Conservation (phyloP, 768 basidiomycete genomes). For the Leccinum disarticulatum region DNA sequence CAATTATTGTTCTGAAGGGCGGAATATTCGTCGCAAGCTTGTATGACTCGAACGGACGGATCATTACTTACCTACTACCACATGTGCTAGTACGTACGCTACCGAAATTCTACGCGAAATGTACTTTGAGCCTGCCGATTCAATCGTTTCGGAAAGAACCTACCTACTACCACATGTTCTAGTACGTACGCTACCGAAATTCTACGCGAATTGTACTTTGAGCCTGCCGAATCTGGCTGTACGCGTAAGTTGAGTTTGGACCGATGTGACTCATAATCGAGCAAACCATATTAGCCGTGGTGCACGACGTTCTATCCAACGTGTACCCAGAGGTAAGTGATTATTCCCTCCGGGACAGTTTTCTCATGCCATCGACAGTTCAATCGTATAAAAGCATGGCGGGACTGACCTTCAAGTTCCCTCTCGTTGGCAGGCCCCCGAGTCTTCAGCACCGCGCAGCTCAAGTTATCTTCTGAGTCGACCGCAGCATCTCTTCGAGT, state of each 20-base stretch:
- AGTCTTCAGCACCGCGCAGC: too few species aligned
- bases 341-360: background rate
- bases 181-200: too few species aligned
- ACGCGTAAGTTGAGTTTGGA: background rate
- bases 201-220: too few species aligned
- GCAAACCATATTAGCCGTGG: background rate
- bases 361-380: background rate
- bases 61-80: too few species aligned
- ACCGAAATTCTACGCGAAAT: background rate
- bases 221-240: too few species aligned
- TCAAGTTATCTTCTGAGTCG: too few species aligned
- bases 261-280: too few species aligned
- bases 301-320: background rate
- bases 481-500: too few species aligned
- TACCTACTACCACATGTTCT: too few species aligned
- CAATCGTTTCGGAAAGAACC: too few species aligned
- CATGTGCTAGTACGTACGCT: too few species aligned
- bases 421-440: background rate
- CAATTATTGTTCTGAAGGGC: background rate
- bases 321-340: background rate
- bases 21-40: background rate
- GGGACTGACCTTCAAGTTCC: background rate
- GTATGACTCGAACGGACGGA: background rate
- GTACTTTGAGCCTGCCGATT: background rate
- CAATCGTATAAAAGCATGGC: background rate